Conservation (phyloP, 768 basidiomycete species). For the Termitomyces heimii region DNA sequence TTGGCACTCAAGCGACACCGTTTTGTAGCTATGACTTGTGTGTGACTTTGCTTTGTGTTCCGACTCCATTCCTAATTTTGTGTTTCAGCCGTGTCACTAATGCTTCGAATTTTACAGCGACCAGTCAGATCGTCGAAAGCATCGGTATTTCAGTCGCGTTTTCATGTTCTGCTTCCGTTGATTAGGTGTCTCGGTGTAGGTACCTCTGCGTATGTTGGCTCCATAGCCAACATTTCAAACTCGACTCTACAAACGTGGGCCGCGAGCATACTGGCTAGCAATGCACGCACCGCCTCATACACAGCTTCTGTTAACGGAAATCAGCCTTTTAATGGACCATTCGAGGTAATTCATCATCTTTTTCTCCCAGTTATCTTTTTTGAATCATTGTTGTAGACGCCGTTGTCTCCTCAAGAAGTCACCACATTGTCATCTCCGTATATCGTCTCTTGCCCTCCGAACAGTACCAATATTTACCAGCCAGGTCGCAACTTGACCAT, state of each 20-base stretch:
- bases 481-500: constrained; percentile 36
- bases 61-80: neutral
- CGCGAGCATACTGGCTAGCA: constrained; percentile 43
- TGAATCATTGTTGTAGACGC: constrained; percentile 10
- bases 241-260: constrained; percentile 34
- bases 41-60: constrained; percentile 3
- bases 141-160: constrained; percentile 1
- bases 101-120: constrained; percentile 8
- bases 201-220: constrained; percentile 43
- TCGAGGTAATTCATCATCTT: constrained; percentile 26
- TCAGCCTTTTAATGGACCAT: constrained; percentile 36
- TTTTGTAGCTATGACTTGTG: constrained; percentile 50
- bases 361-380: too few relatives aligned
- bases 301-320: constrained; percentile 28
- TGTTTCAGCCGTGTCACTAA: constrained; percentile 8
- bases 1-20: constrained; percentile 37
- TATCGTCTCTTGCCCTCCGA: constrained; percentile 41
- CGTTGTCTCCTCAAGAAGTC: constrained; percentile 14
- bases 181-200: constrained; percentile 9
- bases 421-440: constrained; percentile 27
- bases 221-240: constrained; percentile 32
- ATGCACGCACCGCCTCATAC: constrained; percentile 46
- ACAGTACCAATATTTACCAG: constrained; percentile 35
- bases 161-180: neutral
- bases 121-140: constrained; percentile 10